Percentiles rank a stretch among this genome's conserved stretches.
Evolutionary conservation across 352 stramenopile species (phyloP).

Genomic region (Phytophthora constricta): DNA sequence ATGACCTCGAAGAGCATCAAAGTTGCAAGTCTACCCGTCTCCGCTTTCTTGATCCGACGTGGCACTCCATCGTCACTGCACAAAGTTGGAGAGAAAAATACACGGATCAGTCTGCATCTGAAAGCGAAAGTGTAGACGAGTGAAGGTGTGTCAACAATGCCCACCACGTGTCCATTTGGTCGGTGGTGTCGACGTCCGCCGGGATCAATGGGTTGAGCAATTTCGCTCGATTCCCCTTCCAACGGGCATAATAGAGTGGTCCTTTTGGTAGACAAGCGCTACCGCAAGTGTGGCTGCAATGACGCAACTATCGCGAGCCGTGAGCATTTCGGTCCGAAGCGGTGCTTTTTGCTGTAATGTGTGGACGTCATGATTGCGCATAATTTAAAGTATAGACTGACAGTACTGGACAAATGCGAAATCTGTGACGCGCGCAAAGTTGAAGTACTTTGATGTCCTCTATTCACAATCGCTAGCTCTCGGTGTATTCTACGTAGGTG

Average conservation of each 20-base stretch:
- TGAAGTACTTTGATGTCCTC: not conserved
- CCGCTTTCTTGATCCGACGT: not conserved
- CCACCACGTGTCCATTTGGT: not conserved
- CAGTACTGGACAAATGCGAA: too few relatives aligned
- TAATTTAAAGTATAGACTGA: too few relatives aligned
- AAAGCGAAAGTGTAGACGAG: not conserved
- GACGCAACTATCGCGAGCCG: not conserved
- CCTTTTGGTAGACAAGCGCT: not conserved
- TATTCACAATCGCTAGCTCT: conserved; percentile 41
- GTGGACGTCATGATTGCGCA: too few relatives aligned
- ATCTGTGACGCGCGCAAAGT: too few relatives aligned
- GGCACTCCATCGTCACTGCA: not conserved
- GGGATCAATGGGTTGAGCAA: not conserved
- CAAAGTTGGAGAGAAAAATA: not conserved
- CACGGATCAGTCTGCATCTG: not conserved
- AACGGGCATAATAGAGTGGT: not conserved
- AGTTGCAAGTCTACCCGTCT: not conserved
- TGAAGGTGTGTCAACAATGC: not conserved
- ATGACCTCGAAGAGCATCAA: too few relatives aligned
- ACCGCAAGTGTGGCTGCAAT: not conserved
- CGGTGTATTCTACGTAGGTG: conserved; percentile 77
- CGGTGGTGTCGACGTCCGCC: not conserved
- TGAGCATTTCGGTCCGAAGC: not conserved
- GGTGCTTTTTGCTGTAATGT: not conserved
- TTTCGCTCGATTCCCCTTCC: not conserved